Evolutionary conservation across 305 asterid genomes (phyloP), one percentile per base, ranked within the genome.

Genomic region (Ilex paraguariensis): DNA sequence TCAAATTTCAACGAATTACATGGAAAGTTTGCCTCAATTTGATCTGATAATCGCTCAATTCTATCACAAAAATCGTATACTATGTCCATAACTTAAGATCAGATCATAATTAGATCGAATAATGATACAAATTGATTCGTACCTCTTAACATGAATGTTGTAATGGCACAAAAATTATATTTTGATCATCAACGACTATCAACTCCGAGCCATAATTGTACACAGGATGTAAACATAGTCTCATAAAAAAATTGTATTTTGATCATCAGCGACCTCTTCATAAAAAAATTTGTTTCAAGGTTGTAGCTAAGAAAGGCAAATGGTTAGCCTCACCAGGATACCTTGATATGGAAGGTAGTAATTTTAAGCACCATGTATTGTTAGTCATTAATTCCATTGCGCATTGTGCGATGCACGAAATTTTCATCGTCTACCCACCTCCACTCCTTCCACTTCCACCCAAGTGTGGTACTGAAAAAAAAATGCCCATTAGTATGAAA

Each of bases 291-390:
- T 90, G 2, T 71, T 71, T 86, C 82, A 86, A 80, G 65, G 87
- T 89, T 56, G 88, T 87, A 76, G 98, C 97, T 59, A 92, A 80
- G 91, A 89, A 92, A 76, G 98, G 97, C n/a, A 82, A 87, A 77
- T 92, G 98, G 98, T 82, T 90, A 6, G 62, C 94, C 66, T 87
- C 96, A 36, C 98, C 98, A 10, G 52, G 59, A 39, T 90, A 90
- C 66, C 97, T 92, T 30, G 73, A 81, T 66, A 81, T 66, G 98
- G 98, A 73, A 89, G 95, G 98, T 91, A 39, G 8, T 36, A 4
- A 36, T 36, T 36, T 36, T 0, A 17, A 17, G 1, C 21, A 17
- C 21, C 21, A 36, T 36, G 42, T 36, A 36, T 17, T 17, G 21
- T 17, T 17, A 17, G 21, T 17, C 21, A 17, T 17, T 17, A 17